Evolutionary conservation across 2,329 filamentous ascomycete genomes (phyloP).

Genomic region (Endothia cerciana): DNA sequence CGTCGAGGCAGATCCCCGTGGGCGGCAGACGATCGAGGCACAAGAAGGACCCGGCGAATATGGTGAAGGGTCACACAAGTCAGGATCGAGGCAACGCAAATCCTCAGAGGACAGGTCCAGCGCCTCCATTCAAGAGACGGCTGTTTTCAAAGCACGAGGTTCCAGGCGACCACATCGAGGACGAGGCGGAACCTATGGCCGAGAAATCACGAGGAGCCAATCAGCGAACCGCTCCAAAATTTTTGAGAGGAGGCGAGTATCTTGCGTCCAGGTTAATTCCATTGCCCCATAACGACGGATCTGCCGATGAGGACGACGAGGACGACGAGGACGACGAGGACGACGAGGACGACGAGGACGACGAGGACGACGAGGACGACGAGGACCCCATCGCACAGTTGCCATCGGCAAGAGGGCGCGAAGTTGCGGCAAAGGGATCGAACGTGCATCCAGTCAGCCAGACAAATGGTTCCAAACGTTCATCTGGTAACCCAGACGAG

Average conservation of each 20-base stretch:
- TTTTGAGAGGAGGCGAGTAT: neutral
- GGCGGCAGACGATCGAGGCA: conserved; percentile 16
- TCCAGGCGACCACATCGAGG: conserved; percentile 18
- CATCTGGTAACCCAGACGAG: conserved; percentile 2
- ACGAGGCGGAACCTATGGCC: conserved; percentile 6
- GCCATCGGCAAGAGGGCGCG: neutral
- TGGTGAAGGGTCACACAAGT: neutral
- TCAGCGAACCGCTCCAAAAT: neutral
- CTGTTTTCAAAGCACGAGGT: neutral
- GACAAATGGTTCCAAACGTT: conserved; percentile 15
- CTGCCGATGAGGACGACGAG: neutral
- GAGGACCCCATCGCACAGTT: neutral
- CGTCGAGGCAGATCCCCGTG: neutral
- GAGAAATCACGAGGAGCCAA: neutral
- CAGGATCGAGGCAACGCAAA: neutral
- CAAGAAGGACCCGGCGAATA: neutral
- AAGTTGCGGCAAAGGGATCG: neutral
- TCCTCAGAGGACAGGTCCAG: neutral
- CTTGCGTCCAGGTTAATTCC: neutral
- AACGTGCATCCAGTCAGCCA: neutral
- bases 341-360: neutral
- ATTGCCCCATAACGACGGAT: neutral
- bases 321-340: conserved; percentile 19
- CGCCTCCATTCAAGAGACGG: conserved; percentile 1
- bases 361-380: conserved; percentile 17